A percentile compares a stretch with the other conserved stretches of the same genome.
Conservation (phyloP, 2,329 filamentous ascomycete genomes). For the Leptographium galeiforme region DNA sequence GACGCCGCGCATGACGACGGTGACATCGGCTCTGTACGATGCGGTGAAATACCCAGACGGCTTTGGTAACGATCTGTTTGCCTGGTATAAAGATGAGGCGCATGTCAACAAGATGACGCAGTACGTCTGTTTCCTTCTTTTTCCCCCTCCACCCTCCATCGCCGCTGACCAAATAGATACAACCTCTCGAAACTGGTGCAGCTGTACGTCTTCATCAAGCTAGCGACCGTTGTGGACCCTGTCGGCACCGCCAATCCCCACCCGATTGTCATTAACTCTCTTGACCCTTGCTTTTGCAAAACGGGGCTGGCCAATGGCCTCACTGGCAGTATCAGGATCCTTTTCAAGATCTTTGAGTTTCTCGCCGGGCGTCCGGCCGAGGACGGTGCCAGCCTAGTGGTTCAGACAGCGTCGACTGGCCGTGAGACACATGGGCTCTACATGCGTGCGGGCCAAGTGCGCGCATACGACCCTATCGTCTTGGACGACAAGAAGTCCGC, state of each 20-base stretch:
- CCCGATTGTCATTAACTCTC: slow-evolving; percentile 12
- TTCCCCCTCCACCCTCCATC: slow-evolving; percentile 6
- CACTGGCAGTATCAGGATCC: not conserved
- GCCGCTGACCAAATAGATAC: not conserved
- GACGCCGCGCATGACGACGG: slow-evolving; percentile 2
- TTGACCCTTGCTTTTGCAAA: slow-evolving; percentile 13
- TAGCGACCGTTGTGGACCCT: not conserved
- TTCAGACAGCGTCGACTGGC: not conserved
- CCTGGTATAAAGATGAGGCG: not conserved
- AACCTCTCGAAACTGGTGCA: not conserved
- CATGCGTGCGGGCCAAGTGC: not conserved
- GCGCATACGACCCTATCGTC: not conserved
- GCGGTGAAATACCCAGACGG: not conserved
- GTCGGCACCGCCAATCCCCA: not conserved
- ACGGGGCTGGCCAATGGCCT: slow-evolving; percentile 9
- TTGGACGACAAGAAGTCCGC: not conserved
- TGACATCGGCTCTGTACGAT: not conserved
- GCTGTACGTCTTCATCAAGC: not conserved
- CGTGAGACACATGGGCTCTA: not conserved
- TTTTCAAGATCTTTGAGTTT: not conserved
- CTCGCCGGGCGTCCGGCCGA: not conserved
- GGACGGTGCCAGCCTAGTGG: not conserved
- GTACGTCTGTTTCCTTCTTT: slow-evolving; percentile 6
- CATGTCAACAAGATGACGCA: slow-evolving; percentile 7
- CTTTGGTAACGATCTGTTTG: not conserved